Evolutionary conservation across 1,284 basidiomycete genomes (phyloP).

Genomic region (Heterobasidion occidentale): DNA sequence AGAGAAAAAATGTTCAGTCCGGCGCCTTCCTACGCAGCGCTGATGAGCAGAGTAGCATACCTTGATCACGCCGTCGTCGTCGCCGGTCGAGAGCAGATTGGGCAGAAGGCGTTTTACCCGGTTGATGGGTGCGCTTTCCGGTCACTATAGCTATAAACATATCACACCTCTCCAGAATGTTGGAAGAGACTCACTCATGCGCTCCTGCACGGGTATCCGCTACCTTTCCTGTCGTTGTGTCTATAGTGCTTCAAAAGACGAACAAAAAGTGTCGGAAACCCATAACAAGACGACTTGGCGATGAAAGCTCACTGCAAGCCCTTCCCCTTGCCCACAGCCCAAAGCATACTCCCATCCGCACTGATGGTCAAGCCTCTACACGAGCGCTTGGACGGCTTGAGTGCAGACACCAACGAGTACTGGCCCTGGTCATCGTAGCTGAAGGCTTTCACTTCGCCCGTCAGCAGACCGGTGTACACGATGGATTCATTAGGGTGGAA

Average conservation of each 20-base stretch:
- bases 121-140: slow-evolving; percentile 73
- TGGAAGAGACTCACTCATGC: slow-evolving; percentile 66
- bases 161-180: slow-evolving; percentile 3
- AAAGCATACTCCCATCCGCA: slow-evolving; percentile 60
- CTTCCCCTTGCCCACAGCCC: slow-evolving; percentile 81
- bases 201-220: slow-evolving; percentile 54
- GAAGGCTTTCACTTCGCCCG: slow-evolving; percentile 78
- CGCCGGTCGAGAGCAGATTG: slow-evolving; percentile 76
- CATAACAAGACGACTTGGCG: background rate
- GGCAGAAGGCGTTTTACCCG: slow-evolving; percentile 67
- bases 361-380: slow-evolving; percentile 66
- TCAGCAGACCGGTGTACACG: slow-evolving; percentile 75
- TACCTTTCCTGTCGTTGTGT: slow-evolving; percentile 59
- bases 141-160: slow-evolving; percentile 27
- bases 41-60: slow-evolving; percentile 30
- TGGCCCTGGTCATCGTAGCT: slow-evolving; percentile 64
- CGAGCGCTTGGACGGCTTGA: slow-evolving; percentile 66
- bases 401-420: slow-evolving; percentile 41
- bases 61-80: slow-evolving; percentile 92
- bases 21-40: background rate
- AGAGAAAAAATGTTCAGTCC: background rate
- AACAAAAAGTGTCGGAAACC: background rate
- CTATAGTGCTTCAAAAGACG: slow-evolving; percentile 46
- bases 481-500: slow-evolving; percentile 73
- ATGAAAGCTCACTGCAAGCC: slow-evolving; percentile 59